These are phyloP conservation scores for Albatrellus sp. DNA, from an alignment of 1,284 basidiomycete species.

Conservation along the genomic window DNA sequence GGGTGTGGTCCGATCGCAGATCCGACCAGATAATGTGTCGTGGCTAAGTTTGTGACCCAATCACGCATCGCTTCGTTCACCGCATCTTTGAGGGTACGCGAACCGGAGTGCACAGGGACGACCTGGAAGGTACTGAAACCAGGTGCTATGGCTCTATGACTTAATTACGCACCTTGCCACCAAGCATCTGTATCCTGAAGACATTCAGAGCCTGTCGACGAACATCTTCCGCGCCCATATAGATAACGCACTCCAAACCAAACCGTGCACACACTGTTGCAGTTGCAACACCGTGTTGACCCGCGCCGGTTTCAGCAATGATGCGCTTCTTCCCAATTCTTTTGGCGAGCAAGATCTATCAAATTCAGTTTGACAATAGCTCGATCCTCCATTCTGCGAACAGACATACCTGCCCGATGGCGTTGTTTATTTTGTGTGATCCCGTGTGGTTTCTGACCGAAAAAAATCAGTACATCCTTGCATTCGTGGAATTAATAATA, in stretches of 20 bases:
- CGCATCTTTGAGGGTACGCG: slow-evolving; percentile 93
- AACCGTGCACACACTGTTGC: slow-evolving; percentile 98
- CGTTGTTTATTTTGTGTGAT: slow-evolving; percentile 96
- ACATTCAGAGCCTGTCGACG: slow-evolving; percentile 93
- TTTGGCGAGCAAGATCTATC: slow-evolving; percentile 80
- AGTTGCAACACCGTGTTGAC: slow-evolving; percentile 97
- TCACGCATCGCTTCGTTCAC: slow-evolving; percentile 96
- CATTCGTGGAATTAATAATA: slow-evolving; percentile 9
- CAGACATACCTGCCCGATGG: slow-evolving; percentile 66
- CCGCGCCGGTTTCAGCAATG: slow-evolving; percentile 97
- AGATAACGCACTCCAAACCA: slow-evolving; percentile 90
- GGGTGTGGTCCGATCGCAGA: slow-evolving; percentile 97
- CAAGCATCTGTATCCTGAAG: slow-evolving; percentile 96
- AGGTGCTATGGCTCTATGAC: background rate
- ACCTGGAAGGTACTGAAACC: slow-evolving; percentile 36
- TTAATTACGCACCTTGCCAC: slow-evolving; percentile 56
- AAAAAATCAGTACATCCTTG: slow-evolving; percentile 6
- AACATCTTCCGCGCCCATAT: slow-evolving; percentile 99
- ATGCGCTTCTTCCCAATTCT: slow-evolving; percentile 93
- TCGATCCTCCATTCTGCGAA: background rate
- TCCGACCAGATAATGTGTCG: slow-evolving; percentile 94
- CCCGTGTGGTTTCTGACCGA: slow-evolving; percentile 79
- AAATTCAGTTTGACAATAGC: slow-evolving; percentile 5
- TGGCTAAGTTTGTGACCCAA: slow-evolving; percentile 94
- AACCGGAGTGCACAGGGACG: slow-evolving; percentile 88